These are phyloP conservation scores for Cyathus olla DNA, from an alignment of 1,284 basidiomycete species.

Conservation along the genomic window DNA sequence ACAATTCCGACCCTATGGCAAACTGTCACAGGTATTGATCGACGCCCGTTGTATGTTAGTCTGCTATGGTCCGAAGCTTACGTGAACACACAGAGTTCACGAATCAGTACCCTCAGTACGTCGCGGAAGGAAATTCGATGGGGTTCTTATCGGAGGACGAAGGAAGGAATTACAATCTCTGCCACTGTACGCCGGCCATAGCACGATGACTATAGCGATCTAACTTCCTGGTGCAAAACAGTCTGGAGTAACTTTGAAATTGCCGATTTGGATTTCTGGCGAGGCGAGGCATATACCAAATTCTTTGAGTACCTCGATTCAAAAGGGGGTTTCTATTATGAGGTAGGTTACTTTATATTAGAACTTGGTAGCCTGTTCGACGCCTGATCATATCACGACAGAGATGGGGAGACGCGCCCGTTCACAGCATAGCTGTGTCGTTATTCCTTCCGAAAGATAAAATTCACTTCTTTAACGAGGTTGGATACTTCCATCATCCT, in stretches of 20 bases:
- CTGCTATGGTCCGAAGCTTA: slow-evolving; percentile 6
- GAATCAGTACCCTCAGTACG: slow-evolving; percentile 66
- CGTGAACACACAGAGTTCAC: slow-evolving; percentile 64
- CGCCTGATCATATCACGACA: slow-evolving; percentile 15
- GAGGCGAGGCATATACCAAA: slow-evolving; percentile 71
- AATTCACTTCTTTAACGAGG: slow-evolving; percentile 78
- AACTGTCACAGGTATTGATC: slow-evolving; percentile 58
- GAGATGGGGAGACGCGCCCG: slow-evolving; percentile 86
- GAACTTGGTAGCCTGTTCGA: not conserved
- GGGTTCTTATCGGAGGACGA: slow-evolving; percentile 75
- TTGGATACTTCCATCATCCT: slow-evolving; percentile 65
- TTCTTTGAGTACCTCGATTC: slow-evolving; percentile 83
- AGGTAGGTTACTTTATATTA: slow-evolving; percentile 51
- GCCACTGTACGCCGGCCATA: slow-evolving; percentile 65
- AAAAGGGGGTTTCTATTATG: slow-evolving; percentile 84
- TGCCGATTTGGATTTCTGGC: slow-evolving; percentile 72
- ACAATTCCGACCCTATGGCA: slow-evolving; percentile 85
- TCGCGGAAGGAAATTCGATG: slow-evolving; percentile 77
- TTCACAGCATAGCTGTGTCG: slow-evolving; percentile 81
- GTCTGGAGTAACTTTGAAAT: slow-evolving; percentile 88
- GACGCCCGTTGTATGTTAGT: not conserved
- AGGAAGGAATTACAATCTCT: slow-evolving; percentile 76
- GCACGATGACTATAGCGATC: not conserved
- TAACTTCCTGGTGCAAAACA: slow-evolving; percentile 20
- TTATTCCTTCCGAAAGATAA: slow-evolving; percentile 71